Percentiles rank a stretch among this genome's conserved stretches.
Conservation (phyloP, 441 rosid genomes). For the Pelargonium citronellum region DNA sequence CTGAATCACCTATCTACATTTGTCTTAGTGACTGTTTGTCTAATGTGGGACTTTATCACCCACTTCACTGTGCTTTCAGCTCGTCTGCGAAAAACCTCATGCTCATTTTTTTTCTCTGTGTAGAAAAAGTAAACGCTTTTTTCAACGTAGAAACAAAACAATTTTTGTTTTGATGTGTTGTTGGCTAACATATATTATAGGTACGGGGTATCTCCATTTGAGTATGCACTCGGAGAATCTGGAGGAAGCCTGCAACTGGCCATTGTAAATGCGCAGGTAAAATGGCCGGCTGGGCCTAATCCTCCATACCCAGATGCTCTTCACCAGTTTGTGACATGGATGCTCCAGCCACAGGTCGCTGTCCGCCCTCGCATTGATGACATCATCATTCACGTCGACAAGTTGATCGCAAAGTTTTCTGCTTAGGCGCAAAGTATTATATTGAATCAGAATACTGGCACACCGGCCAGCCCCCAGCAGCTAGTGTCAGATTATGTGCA, state of each 20-base stretch:
- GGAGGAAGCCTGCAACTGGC: slow-evolving; percentile 98
- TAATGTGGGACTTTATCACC: too few relatives aligned
- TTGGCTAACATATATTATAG: too few relatives aligned
- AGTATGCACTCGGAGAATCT: slow-evolving; percentile 94
- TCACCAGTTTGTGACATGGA: slow-evolving; percentile 88
- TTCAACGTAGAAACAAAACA: too few relatives aligned
- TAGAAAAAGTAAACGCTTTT: too few relatives aligned
- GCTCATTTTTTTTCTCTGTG: too few relatives aligned
- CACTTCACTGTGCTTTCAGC: too few relatives aligned
- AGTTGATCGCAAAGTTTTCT: slow-evolving; percentile 75
- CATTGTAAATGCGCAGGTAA: slow-evolving; percentile 77
- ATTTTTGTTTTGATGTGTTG: background rate
- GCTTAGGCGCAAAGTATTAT: too few relatives aligned
- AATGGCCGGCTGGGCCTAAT: slow-evolving; percentile 94
- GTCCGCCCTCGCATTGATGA: slow-evolving; percentile 83
- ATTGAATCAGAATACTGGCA: background rate
- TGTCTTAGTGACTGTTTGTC: too few relatives aligned
- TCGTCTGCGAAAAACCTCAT: too few relatives aligned
- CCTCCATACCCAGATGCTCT: slow-evolving; percentile 87
- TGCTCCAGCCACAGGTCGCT: slow-evolving; percentile 86
- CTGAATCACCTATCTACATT: too few relatives aligned
- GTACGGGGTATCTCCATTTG: slow-evolving; percentile 92
- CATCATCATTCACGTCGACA: slow-evolving; percentile 85
- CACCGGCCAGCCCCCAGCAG: background rate
- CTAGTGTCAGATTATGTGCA: background rate